Evolutionary conservation across 192 early-diverging fungal species (phyloP).

Genomic region (Backusella parvicylindrica): DNA sequence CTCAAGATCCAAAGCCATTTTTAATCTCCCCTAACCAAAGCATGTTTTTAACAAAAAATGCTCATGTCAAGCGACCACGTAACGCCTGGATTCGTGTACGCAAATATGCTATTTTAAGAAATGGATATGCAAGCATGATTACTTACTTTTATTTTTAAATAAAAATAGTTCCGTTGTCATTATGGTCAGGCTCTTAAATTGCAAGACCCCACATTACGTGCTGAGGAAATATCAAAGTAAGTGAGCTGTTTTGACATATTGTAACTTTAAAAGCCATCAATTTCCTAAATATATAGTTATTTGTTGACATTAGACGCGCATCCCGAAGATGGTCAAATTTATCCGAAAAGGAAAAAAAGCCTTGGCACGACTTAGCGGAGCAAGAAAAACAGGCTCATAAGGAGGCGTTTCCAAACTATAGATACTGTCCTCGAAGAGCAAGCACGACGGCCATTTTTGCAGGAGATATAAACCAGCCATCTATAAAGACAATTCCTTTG

Average conservation of each 20-base stretch:
- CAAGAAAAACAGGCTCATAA: conserved; percentile 28
- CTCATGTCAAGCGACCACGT: conserved; percentile 27
- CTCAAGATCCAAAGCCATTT: background rate
- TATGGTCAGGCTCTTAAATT: conserved; percentile 25
- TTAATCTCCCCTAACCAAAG: background rate
- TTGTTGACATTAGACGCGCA: conserved; percentile 18
- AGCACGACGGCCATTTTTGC: background rate
- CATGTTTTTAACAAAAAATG: conserved; percentile 28
- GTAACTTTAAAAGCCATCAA: background rate
- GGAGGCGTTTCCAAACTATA: conserved; percentile 30
- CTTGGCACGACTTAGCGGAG: conserved; percentile 28
- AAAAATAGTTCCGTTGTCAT: conserved; percentile 23
- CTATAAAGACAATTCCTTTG: background rate
- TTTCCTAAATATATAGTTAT: background rate
- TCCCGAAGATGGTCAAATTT: conserved; percentile 22
- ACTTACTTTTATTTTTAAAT: background rate
- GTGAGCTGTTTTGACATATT: background rate
- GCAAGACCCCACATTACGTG: conserved; percentile 23
- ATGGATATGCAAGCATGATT: background rate
- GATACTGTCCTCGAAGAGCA: conserved; percentile 20
- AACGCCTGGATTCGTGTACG: conserved; percentile 34
- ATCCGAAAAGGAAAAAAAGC: conserved; percentile 27
- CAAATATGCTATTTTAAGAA: background rate
- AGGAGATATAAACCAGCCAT: background rate
- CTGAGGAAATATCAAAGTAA: conserved; percentile 33